Percentiles rank a stretch among this genome's conserved stretches.
Conservation (phyloP, 2,329 filamentous ascomycete genomes). For the Diaporthe nobilis region DNA sequence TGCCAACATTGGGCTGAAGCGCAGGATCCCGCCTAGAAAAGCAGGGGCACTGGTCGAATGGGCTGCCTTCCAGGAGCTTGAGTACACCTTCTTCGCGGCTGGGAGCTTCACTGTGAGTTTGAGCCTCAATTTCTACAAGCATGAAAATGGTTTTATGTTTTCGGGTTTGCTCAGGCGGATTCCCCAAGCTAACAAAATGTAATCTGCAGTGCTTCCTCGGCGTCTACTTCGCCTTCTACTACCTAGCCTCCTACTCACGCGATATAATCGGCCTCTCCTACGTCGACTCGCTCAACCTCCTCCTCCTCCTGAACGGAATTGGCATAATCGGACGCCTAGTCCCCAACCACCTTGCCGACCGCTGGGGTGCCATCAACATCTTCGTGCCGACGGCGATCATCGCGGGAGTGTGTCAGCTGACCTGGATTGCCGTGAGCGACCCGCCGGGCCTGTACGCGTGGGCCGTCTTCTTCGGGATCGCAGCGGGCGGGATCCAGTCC, state of each 20-base stretch:
- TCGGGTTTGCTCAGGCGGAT: too few species aligned
- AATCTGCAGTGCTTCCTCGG: constrained; percentile 60
- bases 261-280: constrained; percentile 60
- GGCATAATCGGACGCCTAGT: constrained; percentile 70
- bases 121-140: background rate
- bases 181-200: background rate
- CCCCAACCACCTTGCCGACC: constrained; percentile 72
- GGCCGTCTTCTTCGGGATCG: constrained; percentile 74
- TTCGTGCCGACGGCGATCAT: constrained; percentile 63
- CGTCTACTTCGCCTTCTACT: constrained; percentile 72
- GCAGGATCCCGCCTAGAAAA: constrained; percentile 63
- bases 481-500: constrained; percentile 74
- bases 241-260: constrained; percentile 65
- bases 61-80: constrained; percentile 68
- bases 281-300: constrained; percentile 68
- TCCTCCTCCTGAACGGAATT: constrained; percentile 76
- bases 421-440: constrained; percentile 70
- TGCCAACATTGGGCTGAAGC: constrained; percentile 57
- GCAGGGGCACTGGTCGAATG: constrained; percentile 68
- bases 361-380: constrained; percentile 71
- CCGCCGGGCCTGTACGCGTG: constrained; percentile 71
- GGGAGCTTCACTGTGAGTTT: constrained; percentile 60
- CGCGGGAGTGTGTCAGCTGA: constrained; percentile 62
- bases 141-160: accelerated
- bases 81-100: constrained; percentile 67